Evolutionary conservation across 2,329 filamentous ascomycete species (phyloP).

Genomic region (Orbilia quercus): DNA sequence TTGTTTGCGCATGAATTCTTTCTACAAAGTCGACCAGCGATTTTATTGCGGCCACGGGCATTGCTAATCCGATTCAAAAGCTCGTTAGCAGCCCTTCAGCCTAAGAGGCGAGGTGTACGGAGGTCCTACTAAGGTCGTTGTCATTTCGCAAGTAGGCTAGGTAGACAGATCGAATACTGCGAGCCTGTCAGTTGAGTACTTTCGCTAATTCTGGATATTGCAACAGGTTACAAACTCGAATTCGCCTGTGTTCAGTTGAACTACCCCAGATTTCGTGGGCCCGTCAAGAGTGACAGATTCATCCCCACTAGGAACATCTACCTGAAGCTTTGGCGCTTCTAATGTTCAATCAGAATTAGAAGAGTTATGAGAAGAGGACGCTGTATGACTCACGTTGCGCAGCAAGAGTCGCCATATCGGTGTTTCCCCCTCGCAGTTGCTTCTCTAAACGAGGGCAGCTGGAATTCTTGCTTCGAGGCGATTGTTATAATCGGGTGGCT

Average conservation of each 20-base stretch:
- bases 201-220: background rate
- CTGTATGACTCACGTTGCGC: conserved; percentile 27
- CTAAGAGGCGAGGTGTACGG: background rate
- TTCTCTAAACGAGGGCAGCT: background rate
- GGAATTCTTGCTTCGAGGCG: background rate
- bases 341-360: no score
- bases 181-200: background rate
- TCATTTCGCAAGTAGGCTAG: conserved; percentile 44
- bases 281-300: background rate
- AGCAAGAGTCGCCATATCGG: conserved; percentile 27
- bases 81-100: background rate
- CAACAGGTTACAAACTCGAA: conserved; percentile 31
- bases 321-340: conserved; percentile 33
- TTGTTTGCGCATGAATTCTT: conserved; percentile 81
- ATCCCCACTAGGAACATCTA: conserved; percentile 12
- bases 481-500: background rate
- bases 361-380: background rate
- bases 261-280: conserved; percentile 19
- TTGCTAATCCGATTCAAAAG: conserved; percentile 72
- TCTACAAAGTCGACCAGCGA: conserved; percentile 87
- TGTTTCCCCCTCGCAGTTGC: background rate
- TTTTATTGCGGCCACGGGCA: conserved; percentile 94
- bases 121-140: conserved; percentile 40
- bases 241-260: conserved; percentile 37
- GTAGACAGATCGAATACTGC: conserved; percentile 42